Percentiles rank a stretch among this genome's conserved stretches.
Evolutionary conservation across 2,329 filamentous ascomycete species (phyloP).

Genomic region (Ceratocystis papillata): DNA sequence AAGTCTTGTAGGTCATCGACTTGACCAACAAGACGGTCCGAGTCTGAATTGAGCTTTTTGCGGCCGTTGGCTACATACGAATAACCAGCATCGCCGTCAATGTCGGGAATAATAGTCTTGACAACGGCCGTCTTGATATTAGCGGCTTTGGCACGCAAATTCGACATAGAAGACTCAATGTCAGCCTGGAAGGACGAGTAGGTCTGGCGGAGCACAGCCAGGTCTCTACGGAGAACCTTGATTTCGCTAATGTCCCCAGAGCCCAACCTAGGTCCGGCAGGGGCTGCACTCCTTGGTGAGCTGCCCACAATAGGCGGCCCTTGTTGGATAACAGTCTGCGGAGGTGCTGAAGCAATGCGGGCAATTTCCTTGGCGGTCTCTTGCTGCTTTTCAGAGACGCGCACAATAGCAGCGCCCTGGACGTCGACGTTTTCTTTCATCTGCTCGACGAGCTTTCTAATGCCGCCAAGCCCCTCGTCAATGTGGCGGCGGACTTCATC

Average conservation of each 20-base stretch:
- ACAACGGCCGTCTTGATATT: conserved; percentile 66
- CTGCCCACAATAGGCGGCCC: conserved; percentile 32
- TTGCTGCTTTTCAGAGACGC: conserved; percentile 81
- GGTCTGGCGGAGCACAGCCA: conserved; percentile 84
- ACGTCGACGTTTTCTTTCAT: conserved; percentile 75
- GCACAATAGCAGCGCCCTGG: conserved; percentile 69
- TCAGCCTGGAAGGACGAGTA: conserved; percentile 87
- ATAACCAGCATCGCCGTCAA: conserved; percentile 69
- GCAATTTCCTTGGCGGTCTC: conserved; percentile 83
- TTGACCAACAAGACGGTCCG: conserved; percentile 77
- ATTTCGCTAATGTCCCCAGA: conserved; percentile 63
- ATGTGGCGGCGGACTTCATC: conserved; percentile 96
- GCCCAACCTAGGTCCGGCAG: conserved; percentile 38
- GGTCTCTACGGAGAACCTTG: conserved; percentile 70
- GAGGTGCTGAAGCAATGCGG: conserved; percentile 40
- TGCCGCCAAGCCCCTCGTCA: conserved; percentile 73
- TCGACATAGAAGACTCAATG: conserved; percentile 75
- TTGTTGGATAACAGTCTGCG: conserved; percentile 30
- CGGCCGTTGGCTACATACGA: conserved; percentile 77
- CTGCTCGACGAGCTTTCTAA: conserved; percentile 74
- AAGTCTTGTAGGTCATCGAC: conserved; percentile 97
- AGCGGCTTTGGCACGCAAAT: conserved; percentile 68
- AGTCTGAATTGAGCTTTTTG: conserved; percentile 75
- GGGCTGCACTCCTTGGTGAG: conserved; percentile 29
- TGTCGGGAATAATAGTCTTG: conserved; percentile 58